phyloP scores from a whole-genome alignment of 345 rosid genomes.

The Arabis alpina region DNA sequence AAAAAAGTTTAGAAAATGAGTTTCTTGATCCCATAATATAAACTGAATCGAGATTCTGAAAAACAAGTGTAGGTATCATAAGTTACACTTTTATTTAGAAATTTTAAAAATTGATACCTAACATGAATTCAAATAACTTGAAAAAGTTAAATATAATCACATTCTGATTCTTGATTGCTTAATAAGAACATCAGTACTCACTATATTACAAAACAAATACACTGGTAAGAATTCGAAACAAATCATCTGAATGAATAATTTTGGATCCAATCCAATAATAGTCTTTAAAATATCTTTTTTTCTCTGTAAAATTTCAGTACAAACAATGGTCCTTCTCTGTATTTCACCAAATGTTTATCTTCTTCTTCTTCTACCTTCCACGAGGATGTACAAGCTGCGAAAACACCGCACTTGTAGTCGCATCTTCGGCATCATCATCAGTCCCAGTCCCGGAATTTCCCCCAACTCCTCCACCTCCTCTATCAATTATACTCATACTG shows the following conservation, averaged over 20 bases:
- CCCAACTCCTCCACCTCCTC: slow-evolving; percentile 36
- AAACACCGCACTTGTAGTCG: slow-evolving; percentile 89
- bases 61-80: not conserved
- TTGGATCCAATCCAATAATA: slow-evolving; percentile 23
- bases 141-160: slow-evolving; percentile 32
- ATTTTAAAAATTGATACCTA: not conserved
- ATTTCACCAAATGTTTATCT: slow-evolving; percentile 4
- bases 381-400: slow-evolving; percentile 99
- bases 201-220: slow-evolving; percentile 51
- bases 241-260: slow-evolving; percentile 36
- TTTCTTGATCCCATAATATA: not conserved
- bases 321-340: slow-evolving; percentile 41
- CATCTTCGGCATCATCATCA: slow-evolving; percentile 84
- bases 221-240: slow-evolving; percentile 15
- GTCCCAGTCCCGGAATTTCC: slow-evolving; percentile 51
- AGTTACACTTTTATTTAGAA: not conserved
- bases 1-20: no score
- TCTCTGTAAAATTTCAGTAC: slow-evolving; percentile 32
- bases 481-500: slow-evolving; percentile 75
- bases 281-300: not conserved
- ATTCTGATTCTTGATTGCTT: slow-evolving; percentile 33
- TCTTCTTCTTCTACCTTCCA: slow-evolving; percentile 63
- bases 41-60: not conserved
- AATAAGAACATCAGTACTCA: slow-evolving; percentile 36
- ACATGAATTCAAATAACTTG: not conserved